Evolutionary conservation across 768 basidiomycete genomes (phyloP), one percentile per base, ranked within the genome.

Genomic region (Pleurotus platypus): DNA sequence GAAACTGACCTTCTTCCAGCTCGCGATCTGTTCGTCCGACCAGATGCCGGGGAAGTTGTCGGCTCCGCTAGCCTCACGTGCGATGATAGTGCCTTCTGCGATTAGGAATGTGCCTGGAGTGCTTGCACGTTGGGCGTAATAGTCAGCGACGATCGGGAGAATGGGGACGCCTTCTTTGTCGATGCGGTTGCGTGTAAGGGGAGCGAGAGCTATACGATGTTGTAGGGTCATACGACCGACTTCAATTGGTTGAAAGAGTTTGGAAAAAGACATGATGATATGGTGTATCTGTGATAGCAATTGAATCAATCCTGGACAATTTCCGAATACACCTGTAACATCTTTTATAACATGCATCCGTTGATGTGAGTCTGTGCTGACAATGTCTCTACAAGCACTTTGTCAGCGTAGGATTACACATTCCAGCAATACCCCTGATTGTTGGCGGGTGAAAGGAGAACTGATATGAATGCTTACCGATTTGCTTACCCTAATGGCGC

Each of bases 201-300:
- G 80, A 0, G 78, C 73, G 46, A 78, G 71, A 5, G 75, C 75
- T 22, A 79, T 62, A 3, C 79, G 74, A 65, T 81, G 80, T 54
- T 66, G 59, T 38, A 78, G 67, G 2, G 57, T 47, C 4, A 71
- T 18, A 1, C 61, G 50, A 27, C 77, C 77, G 8, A 78, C 63
- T 55, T 64, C 58, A 55, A 70, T 64, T 3, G 78, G 72, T 47
- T 69, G 65, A 62, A 78, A 78, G 27, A 78, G 72, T 40, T 56
- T 56, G 6, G 8, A 35, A 2, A 26, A 39, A 15, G 42, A 45
- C n/a, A 22, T 18, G 40, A 18, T 43, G 15, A 43, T 43, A 43
- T 20, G 5, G 42, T 16, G 13, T 7, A 12, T 30, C 30, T 30
- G 27, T 9, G 30, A 30, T 7, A 5, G 27, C 7, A 27, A 27